Base-by-base conservation (phyloP, 2,329 filamentous ascomycete genomes). In the Xylaria sp. region DNA sequence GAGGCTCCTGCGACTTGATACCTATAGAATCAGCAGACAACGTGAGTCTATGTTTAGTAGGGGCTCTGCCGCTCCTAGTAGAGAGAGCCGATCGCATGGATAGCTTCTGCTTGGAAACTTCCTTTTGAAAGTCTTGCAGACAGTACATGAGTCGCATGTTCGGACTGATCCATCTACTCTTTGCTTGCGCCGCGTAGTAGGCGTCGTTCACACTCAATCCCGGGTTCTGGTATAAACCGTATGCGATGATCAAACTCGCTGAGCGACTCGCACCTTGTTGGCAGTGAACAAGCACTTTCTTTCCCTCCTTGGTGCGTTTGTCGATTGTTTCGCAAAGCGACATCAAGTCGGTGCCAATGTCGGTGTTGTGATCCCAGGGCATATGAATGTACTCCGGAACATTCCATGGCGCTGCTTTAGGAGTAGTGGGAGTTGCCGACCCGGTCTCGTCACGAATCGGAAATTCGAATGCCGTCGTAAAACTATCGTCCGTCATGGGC, bases 141-240 rank as follows among this genome's bases (percentile, higher is more conserved):
- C 91, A 92, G 79, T 94, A 94, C 81, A 95, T 92, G 66, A 95
- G 79, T 66, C 90, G 90, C 91, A 95, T 95, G 73, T 95, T 95
- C 0, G 90, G 90, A 60, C 90, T 92, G 67, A 95, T 93, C 90
- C 91, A 95, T 69, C 82, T 85, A 73, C 90, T 94, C 75, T 89
- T 89, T 57, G 84, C 81, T 74, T 95, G 91, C 2, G 91, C 90
- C 2, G 86, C 83, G 70, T 91, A 86, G 71, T 94, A 94, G 2
- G 90, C 89, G 71, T 93, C 89, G 69, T 93, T 92, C 56, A 93
- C 89, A 66, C 82, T 90, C 68, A 91, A 76, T 4, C 85, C 81
- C 1, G 90, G 89, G 61, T 91, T 89, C 70, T 88, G 88, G 73
- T 90, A 94, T 59, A 95, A 76, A 49, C 90, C 90, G 64, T 93